A percentile compares a stretch with the other conserved stretches of the same genome.
phyloP scores from a whole-genome alignment of 2,329 filamentous ascomycete species.

The Achaetomium macrosporum region DNA sequence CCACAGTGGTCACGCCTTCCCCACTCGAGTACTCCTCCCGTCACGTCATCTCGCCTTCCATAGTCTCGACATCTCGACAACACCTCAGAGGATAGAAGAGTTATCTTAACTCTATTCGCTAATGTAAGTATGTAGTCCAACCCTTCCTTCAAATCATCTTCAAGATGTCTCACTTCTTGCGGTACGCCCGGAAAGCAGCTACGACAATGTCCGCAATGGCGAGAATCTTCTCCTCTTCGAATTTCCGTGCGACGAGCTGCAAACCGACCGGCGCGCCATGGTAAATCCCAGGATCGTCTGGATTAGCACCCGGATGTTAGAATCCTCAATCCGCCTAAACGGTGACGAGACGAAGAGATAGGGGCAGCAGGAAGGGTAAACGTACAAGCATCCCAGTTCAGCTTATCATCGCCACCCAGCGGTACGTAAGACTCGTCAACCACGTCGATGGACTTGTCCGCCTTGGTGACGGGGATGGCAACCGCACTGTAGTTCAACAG shows the following conservation, averaged over 20 bases:
- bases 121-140: neutral
- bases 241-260: constrained; percentile 43
- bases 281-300: constrained; percentile 44
- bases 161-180: neutral
- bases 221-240: constrained; percentile 47
- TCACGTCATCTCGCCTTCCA: no score
- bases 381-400: constrained; percentile 45
- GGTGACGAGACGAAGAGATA: neutral
- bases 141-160: neutral
- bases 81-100: no score
- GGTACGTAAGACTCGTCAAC: constrained; percentile 34
- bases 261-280: constrained; percentile 42
- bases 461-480: constrained; percentile 50
- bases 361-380: constrained; percentile 5
- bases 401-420: constrained; percentile 36
- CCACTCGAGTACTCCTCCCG: no score
- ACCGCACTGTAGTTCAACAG: constrained; percentile 50
- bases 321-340: neutral
- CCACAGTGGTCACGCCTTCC: no score
- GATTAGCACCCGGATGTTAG: neutral
- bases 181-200: constrained; percentile 18
- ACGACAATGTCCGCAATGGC: constrained; percentile 34
- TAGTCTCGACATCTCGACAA: no score
- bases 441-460: constrained; percentile 44
- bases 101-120: no score